These are phyloP conservation scores for Alternaria panax DNA, from an alignment of 2,329 filamentous ascomycete genomes.

Conservation along the genomic window DNA sequence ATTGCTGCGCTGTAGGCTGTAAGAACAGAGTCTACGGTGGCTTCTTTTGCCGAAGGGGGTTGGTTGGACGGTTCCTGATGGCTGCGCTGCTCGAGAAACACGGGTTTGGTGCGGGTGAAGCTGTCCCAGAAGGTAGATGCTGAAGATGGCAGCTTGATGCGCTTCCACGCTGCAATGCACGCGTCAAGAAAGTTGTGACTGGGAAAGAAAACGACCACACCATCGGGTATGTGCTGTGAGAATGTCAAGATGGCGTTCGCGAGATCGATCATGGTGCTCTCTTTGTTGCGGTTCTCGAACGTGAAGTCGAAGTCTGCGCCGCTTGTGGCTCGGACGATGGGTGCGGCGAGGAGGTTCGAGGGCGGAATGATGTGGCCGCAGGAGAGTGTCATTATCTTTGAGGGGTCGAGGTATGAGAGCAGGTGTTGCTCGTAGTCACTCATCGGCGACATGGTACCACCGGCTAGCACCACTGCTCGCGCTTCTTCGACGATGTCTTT, in stretches of 20 bases:
- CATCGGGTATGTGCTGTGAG: constrained; percentile 79
- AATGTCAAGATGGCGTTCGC: constrained; percentile 76
- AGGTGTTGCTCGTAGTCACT: constrained; percentile 86
- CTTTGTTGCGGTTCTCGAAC: constrained; percentile 76
- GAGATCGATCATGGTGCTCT: constrained; percentile 73
- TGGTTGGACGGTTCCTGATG: constrained; percentile 60
- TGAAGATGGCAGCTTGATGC: constrained; percentile 11
- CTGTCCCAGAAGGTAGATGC: constrained; percentile 59
- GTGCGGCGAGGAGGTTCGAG: constrained; percentile 80
- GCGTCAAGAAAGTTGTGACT: constrained; percentile 89
- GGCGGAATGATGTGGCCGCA: constrained; percentile 93
- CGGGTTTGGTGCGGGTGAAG: constrained; percentile 65
- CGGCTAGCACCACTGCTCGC: constrained; percentile 86
- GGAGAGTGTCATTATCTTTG: constrained; percentile 79
- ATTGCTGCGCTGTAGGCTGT: constrained; percentile 76
- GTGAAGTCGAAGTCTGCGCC: constrained; percentile 80
- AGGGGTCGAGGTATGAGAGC: constrained; percentile 73
- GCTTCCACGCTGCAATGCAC: constrained; percentile 61
- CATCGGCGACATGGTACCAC: constrained; percentile 98
- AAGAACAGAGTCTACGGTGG: constrained; percentile 72
- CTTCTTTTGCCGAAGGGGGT: constrained; percentile 60
- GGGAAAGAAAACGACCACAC: constrained; percentile 93
- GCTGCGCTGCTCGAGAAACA: constrained; percentile 50
- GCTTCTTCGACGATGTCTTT: constrained; percentile 84
- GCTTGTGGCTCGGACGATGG: constrained; percentile 62